Base-by-base conservation (phyloP, 768 basidiomycete genomes). In the Austroboletus eburneus region DNA sequence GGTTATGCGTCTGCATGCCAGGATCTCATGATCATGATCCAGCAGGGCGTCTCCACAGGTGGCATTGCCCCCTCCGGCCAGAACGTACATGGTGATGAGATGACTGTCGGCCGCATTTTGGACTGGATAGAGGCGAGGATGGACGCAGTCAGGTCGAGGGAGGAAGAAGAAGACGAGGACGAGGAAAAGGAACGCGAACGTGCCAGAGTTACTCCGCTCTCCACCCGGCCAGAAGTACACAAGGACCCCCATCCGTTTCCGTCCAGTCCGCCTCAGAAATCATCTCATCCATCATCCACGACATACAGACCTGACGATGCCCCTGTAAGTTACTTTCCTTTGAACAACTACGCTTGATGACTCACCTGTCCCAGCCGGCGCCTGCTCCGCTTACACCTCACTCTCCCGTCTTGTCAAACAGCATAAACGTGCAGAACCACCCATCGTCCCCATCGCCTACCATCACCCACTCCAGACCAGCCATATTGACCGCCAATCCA, bases 131-230 rank as follows among this genome's bases (percentile, higher is more conserved):
- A 91, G 60, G 88, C 86, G 1, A 71, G 89, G 46, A 65, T 89
- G 35, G 88, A 91, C 20, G 88, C 87, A 0, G 78, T 91, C 47
- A 80, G 75, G 55, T 72, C 80, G 2, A 73, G 81, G 36, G 84
- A 87, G 44, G 88, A 91, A 44, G 89, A 89, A 58, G 87, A 89
- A 50, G 86, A 87, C 24, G 87, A 89, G 59, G 87, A 88, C 47
- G 85, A 87, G 51, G 85, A 85, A 57, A 74, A 71, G 55, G 80
- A 76, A 48, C 64, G 60, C 42, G 77, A 77, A 51, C 65, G 74
- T 52, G 61, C 58, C 30, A 61, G 61, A 52, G 54, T 57, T 46
- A 57, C 58, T 48, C 51, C 59, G 52, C 45, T 56, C 23, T 47
- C 57, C 48, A 49, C 50, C 2, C 53, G 48, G 27, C 10, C 51